Percentiles rank a stretch among this genome's conserved stretches.
phyloP scores from a whole-genome alignment of 768 basidiomycete species.

The Lepiota brunneoincarnata region DNA sequence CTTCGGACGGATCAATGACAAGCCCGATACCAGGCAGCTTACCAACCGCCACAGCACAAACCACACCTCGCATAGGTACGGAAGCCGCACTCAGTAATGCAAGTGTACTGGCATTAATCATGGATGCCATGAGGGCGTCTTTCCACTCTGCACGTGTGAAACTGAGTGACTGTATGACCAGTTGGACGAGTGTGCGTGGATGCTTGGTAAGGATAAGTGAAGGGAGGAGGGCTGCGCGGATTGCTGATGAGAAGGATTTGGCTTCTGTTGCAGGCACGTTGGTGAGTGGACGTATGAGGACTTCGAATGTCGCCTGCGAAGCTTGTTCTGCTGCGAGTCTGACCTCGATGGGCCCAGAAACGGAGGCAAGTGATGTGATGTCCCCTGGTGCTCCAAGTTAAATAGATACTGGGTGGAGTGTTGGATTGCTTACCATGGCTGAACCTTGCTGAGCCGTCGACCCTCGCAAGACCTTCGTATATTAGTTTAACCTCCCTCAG shows the following conservation, averaged over 20 bases:
- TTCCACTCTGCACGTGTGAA: constrained; percentile 24
- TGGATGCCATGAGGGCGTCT: constrained; percentile 52
- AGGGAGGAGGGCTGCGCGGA: constrained; percentile 59
- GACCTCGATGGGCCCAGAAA: constrained; percentile 82
- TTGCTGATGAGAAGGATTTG: constrained; percentile 51
- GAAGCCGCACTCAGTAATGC: constrained; percentile 70
- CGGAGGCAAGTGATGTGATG: constrained; percentile 57
- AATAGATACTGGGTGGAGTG: constrained; percentile 8
- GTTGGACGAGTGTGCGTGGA: constrained; percentile 72
- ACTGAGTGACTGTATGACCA: constrained; percentile 67
- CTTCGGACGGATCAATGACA: constrained; percentile 51
- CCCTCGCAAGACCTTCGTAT: constrained; percentile 64
- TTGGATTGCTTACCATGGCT: constrained; percentile 45
- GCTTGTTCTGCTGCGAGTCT: constrained; percentile 67
- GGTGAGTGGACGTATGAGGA: constrained; percentile 66
- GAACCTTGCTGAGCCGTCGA: constrained; percentile 77
- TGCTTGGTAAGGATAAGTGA: constrained; percentile 62
- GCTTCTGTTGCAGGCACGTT: constrained; percentile 69
- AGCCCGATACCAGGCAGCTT: constrained; percentile 29
- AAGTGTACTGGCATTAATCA: constrained; percentile 69
- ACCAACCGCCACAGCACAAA: constrained; percentile 65
- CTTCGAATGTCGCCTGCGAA: constrained; percentile 72
- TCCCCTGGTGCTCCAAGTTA: constrained; percentile 22
- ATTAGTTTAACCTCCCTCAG: constrained; percentile 38
- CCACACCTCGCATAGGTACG: constrained; percentile 71